Evolutionary conservation across 2,329 filamentous ascomycete genomes (phyloP).

Genomic region (Pseudocercospora eumusae): DNA sequence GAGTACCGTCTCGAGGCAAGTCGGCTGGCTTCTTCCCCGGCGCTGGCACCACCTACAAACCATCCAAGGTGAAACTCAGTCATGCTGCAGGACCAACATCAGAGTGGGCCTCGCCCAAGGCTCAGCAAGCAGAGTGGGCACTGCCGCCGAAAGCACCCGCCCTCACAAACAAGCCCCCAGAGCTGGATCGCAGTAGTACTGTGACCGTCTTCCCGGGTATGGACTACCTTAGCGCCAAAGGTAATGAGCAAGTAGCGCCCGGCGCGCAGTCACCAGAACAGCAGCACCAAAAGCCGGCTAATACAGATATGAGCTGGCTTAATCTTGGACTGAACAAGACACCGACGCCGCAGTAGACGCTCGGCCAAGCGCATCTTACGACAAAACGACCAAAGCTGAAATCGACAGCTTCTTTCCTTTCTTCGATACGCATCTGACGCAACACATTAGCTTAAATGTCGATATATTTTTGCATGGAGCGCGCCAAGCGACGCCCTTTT

Average conservation of each 20-base stretch:
- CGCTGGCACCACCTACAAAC: conserved; percentile 34
- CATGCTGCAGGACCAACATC: conserved; percentile 30
- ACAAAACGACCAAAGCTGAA: conserved; percentile 4
- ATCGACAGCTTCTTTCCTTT: conserved; percentile 10
- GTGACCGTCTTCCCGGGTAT: conserved; percentile 42
- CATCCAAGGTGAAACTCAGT: conserved; percentile 33
- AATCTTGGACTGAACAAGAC: conserved; percentile 56
- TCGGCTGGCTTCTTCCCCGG: conserved; percentile 55
- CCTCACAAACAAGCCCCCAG: conserved; percentile 19
- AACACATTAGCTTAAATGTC: neutral
- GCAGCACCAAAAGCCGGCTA: conserved; percentile 45
- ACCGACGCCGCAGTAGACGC: neutral
- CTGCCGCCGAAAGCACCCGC: conserved; percentile 24
- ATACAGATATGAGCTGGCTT: conserved; percentile 74
- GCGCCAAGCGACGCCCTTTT: neutral
- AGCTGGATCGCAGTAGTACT: conserved; percentile 35
- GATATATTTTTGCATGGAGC: conserved; percentile 1
- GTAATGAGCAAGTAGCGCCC: conserved; percentile 43
- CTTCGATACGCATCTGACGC: conserved; percentile 4
- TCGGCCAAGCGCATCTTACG: neutral
- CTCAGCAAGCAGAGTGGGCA: conserved; percentile 29
- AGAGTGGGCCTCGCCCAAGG: conserved; percentile 30
- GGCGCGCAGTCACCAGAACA: conserved; percentile 16
- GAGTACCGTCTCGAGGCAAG: conserved; percentile 44
- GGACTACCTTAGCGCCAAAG: conserved; percentile 33